Evolutionary conservation across 495 filamentous ascomycete species (phyloP), one percentile per base, ranked within the genome.

Genomic region (Penicillium silybi): DNA sequence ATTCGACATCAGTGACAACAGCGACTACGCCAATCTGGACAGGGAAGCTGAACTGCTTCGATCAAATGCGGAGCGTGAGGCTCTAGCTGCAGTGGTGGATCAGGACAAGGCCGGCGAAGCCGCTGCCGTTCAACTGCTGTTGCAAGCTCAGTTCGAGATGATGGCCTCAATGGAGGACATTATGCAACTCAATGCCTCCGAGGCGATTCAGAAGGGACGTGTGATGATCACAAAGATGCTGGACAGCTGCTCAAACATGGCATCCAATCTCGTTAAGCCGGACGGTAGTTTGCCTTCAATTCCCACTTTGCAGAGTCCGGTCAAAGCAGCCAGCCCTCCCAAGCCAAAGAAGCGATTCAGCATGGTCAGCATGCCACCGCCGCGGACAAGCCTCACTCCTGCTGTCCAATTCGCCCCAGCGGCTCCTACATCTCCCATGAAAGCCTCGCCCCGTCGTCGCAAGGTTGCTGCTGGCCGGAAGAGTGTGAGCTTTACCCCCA

Each of bases 141-240:
- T 97, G 7, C 84, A 85, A 43, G 89, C 92, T 20, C 92, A 97
- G 61, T 93, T 97, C 60, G 92, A 97, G 63, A 88, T 89, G 3
- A 82, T 97, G 46, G 77, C 85, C 17, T 86, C 88, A 1, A 79
- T 99, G 50, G 82, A 85, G 50, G 86, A 87, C 51, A 86, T 95
- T 34, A 79, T 93, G 59, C 74, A 80, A 25, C 86, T 97, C 80
- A 84, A 73, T 57, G 90, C 93, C 69, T 80, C 57, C 23, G 88
- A 96, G 48, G 92, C 92, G 5, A 76, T 96, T 23, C 73, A 85
- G 41, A 84, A 85, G 53, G 95, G 92, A 25, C 89, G 86, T 60
- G 76, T 66, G n/a, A 83, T 92, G 45, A 85, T 99, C 10, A 73
- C 78, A 29, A 86, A 88, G 53, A 82, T 99, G 53, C 75, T 97